Conservation (phyloP, 306 rosid genomes). For the Cucurbita argyrosperma region DNA sequence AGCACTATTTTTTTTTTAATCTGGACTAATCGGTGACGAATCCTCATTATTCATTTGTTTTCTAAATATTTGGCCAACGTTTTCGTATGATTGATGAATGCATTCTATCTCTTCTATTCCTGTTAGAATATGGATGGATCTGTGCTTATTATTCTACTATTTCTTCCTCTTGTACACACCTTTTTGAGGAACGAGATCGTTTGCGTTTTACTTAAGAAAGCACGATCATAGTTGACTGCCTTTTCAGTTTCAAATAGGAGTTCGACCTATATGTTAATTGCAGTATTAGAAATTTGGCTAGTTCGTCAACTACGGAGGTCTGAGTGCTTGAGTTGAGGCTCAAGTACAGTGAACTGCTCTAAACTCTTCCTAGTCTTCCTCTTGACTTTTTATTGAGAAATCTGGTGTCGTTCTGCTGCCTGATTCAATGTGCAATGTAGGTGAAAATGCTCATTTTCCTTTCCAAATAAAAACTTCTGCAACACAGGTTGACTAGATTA, state of each 20-base stretch:
- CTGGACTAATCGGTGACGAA: too few relatives aligned
- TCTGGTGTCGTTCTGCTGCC: background rate
- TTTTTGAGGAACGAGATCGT: background rate
- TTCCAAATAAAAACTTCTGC: background rate
- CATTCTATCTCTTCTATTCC: too few relatives aligned
- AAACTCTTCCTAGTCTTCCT: background rate
- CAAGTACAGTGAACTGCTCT: slow-evolving; percentile 23
- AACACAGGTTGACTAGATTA: background rate
- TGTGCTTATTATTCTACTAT: background rate
- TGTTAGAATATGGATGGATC: too few relatives aligned
- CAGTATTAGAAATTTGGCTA: slow-evolving; percentile 26
- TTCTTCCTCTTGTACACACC: background rate
- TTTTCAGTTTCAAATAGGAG: background rate
- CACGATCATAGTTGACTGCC: background rate
- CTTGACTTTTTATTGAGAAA: background rate
- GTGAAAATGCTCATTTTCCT: background rate
- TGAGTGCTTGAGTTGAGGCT: slow-evolving; percentile 42
- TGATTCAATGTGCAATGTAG: background rate
- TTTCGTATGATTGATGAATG: too few relatives aligned
- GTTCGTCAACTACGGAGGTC: slow-evolving; percentile 52
- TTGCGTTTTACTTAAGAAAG: background rate
- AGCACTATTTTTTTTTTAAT: too few relatives aligned
- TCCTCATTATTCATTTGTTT: too few relatives aligned
- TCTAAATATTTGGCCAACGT: too few relatives aligned
- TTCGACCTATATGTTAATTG: background rate